Conservation (phyloP, 2,329 filamentous ascomycete species). For the Cladophialophora yegresii region DNA sequence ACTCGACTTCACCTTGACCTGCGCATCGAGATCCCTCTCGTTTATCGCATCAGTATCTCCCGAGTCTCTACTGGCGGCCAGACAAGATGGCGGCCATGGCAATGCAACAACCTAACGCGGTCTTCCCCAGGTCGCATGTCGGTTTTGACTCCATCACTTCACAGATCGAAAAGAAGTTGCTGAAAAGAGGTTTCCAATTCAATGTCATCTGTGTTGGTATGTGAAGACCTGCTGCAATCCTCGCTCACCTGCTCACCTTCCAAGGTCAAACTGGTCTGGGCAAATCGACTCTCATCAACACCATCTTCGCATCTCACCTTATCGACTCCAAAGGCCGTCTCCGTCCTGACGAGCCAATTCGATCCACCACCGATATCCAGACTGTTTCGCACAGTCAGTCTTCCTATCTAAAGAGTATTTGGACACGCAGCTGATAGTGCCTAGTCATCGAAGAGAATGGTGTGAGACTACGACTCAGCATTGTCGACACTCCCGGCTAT, state of each 20-base stretch:
- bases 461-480: conserved; percentile 94
- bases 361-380: conserved; percentile 96
- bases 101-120: conserved; percentile 49
- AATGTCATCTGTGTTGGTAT: conserved; percentile 98
- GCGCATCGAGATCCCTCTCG: not conserved
- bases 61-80: not conserved
- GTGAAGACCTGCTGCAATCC: conserved; percentile 41
- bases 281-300: conserved; percentile 99
- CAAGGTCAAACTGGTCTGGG: conserved; percentile 95
- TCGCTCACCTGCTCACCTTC: not conserved
- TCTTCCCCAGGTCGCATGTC: conserved; percentile 95
- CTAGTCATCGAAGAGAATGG: conserved; percentile 96
- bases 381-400: conserved; percentile 80
- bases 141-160: conserved; percentile 99
- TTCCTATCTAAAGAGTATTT: not conserved
- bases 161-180: conserved; percentile 98
- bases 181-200: conserved; percentile 99
- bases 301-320: conserved; percentile 98
- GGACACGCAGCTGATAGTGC: conserved; percentile 25
- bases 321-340: conserved; percentile 98
- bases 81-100: conserved; percentile 33
- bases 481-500: conserved; percentile 97
- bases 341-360: conserved; percentile 86
- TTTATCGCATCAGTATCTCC: conserved; percentile 4
- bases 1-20: conserved; percentile 7